These are phyloP conservation scores for Lachnellula hyalina DNA, from an alignment of 2,329 filamentous ascomycete species.

Conservation along the genomic window DNA sequence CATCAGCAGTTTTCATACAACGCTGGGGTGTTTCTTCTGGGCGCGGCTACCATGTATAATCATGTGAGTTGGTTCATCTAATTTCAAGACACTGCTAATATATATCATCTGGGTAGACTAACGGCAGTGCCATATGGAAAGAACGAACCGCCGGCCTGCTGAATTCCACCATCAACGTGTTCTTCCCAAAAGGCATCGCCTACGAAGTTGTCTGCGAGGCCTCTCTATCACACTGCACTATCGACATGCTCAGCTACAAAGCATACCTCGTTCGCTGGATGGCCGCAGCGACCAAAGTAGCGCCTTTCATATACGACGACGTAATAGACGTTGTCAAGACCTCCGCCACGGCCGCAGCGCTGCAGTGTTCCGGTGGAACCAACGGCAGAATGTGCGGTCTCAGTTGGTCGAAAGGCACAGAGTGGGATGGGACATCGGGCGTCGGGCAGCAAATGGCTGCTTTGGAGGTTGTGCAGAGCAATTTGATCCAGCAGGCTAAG, in stretches of 20 bases:
- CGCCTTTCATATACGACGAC: conserved; percentile 48
- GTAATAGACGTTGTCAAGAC: conserved; percentile 49
- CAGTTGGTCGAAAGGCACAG: conserved; percentile 48
- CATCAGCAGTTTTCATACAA: conserved; percentile 68
- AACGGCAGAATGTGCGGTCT: conserved; percentile 56
- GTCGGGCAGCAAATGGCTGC: conserved; percentile 67
- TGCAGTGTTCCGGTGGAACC: conserved; percentile 51
- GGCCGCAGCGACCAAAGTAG: conserved; percentile 57
- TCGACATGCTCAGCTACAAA: conserved; percentile 60
- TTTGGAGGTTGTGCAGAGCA: conserved; percentile 58
- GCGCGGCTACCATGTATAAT: conserved; percentile 65
- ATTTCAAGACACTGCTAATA: too few species aligned
- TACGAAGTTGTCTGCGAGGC: conserved; percentile 64
- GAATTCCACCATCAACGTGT: conserved; percentile 43
- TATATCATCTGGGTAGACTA: conserved; percentile 23
- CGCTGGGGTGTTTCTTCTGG: conserved; percentile 59
- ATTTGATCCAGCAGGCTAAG: conserved; percentile 44
- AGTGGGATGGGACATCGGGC: conserved; percentile 54
- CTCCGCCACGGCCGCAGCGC: conserved; percentile 51
- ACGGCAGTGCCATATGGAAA: conserved; percentile 49
- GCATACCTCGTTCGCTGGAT: conserved; percentile 58
- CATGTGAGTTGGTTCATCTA: conserved; percentile 31
- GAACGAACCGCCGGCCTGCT: conserved; percentile 53
- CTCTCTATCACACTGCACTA: conserved; percentile 50
- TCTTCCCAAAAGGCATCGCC: conserved; percentile 52